phyloP scores from a whole-genome alignment of 352 stramenopile species.

The Globisporangium yorkense region DNA sequence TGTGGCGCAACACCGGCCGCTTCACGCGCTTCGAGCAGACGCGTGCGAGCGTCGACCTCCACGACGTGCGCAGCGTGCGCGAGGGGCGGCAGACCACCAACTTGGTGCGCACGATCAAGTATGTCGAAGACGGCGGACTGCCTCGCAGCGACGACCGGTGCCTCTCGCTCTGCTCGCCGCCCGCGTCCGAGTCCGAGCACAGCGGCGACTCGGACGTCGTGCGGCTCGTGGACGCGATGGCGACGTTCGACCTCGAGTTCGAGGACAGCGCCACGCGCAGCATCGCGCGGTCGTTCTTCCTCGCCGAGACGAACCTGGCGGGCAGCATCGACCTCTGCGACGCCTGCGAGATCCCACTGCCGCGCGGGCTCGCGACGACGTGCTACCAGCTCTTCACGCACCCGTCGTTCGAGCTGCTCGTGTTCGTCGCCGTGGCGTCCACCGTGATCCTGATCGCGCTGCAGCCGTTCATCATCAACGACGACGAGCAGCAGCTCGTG shows the following conservation, averaged over 20 bases:
- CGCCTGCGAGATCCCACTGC: conserved; percentile 44
- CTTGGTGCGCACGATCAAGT: conserved; percentile 82
- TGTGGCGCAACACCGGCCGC: conserved; percentile 44
- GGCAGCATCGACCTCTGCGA: conserved; percentile 40
- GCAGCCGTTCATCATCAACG: conserved; percentile 47
- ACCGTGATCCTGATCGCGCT: conserved; percentile 73
- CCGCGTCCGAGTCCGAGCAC: not conserved
- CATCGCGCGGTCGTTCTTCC: conserved; percentile 55
- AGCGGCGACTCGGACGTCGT: conserved; percentile 7
- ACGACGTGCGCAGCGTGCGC: conserved; percentile 52
- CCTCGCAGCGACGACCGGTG: conserved; percentile 60
- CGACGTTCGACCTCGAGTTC: conserved; percentile 77
- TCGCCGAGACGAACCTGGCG: conserved; percentile 34
- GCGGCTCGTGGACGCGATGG: conserved; percentile 15
- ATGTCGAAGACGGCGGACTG: conserved; percentile 37
- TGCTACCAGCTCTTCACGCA: conserved; percentile 70
- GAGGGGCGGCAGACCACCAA: conserved; percentile 71
- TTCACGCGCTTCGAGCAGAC: conserved; percentile 24
- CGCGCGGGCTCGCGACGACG: conserved; percentile 32
- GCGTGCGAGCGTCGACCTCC: conserved; percentile 27
- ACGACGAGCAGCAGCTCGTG: conserved; percentile 26
- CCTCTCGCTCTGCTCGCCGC: conserved; percentile 42
- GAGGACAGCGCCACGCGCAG: conserved; percentile 39
- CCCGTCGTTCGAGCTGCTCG: conserved; percentile 67
- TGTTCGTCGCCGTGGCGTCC: conserved; percentile 49